Evolutionary conservation across 139 green algal species (phyloP), one percentile per base, ranked within the genome.

Genomic region (Coccomyxa sp.): DNA sequence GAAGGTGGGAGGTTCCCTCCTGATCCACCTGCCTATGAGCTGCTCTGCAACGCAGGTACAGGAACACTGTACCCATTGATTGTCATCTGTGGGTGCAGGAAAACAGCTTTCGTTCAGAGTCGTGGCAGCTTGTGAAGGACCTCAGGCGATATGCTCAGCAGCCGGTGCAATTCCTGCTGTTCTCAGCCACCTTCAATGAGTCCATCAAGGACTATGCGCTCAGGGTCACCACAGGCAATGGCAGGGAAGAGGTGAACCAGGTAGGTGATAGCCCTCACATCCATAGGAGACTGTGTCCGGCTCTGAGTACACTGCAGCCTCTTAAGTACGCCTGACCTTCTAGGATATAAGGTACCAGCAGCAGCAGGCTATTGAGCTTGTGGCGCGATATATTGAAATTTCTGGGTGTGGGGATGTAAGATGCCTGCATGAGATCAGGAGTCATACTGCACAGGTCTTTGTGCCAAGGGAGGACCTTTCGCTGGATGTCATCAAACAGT

Each of bases 401-500:
- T n/a, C n/a, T n/a, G n/a, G n/a, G n/a, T n/a, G n/a, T n/a, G n/a
- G n/a, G n/a, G n/a, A n/a, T n/a, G n/a, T n/a, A n/a, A n/a, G n/a
- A n/a, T n/a, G n/a, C n/a, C n/a, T n/a, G n/a, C n/a, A n/a, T n/a
- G n/a, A n/a, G n/a, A n/a, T n/a, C n/a, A n/a, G n/a, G n/a, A n/a
- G n/a, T n/a, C n/a, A n/a, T n/a, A n/a, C n/a, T n/a, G n/a, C 34
- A 34, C 86, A 94, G 86, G 91, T 98, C 40, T 98, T 97, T 82
- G 83, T 99, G 33, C 88, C 89, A 54, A 94, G 94, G 82, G 92
- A 98, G 82, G 81, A 99, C 79, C 90, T 99, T 33, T 93, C 84
- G 0, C 84, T 99, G 79, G 95, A 99, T 77, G 95, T 98, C 18
- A 99, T 99, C 85, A 97, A 97, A 84, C 96, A 99, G 83, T 98